Evolutionary conservation across 768 basidiomycete species (phyloP).

Genomic region (Tulasnella calospora): DNA sequence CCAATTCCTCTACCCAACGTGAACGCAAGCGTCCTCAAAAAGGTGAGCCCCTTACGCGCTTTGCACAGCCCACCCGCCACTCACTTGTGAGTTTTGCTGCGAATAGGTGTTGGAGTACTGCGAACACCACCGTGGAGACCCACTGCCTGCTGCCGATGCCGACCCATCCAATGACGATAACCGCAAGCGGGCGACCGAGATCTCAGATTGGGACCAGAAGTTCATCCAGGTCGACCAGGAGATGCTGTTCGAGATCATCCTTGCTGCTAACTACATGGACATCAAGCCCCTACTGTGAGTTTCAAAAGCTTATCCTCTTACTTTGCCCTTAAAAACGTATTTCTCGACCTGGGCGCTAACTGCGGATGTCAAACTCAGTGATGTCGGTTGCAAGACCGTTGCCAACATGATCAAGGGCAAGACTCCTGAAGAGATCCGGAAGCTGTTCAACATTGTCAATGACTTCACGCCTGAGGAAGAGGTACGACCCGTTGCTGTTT

Average conservation of each 20-base stretch:
- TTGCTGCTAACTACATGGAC: constrained; percentile 99
- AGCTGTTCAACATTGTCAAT: constrained; percentile 95
- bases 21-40: constrained; percentile 85
- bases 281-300: constrained; percentile 96
- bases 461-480: constrained; percentile 99
- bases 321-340: not conserved
- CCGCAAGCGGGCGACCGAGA: constrained; percentile 96
- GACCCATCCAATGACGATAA: constrained; percentile 86
- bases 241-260: constrained; percentile 99
- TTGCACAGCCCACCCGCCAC: not conserved
- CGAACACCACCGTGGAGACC: constrained; percentile 96
- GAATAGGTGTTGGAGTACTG: constrained; percentile 93
- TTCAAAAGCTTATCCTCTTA: too few relatives aligned
- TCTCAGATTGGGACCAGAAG: constrained; percentile 98
- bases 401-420: constrained; percentile 99
- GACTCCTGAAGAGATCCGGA: constrained; percentile 98
- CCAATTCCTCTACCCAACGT: constrained; percentile 90
- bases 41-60: constrained; percentile 47
- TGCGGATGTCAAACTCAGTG: constrained; percentile 45
- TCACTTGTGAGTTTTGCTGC: not conserved
- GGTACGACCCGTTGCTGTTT: constrained; percentile 44
- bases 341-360: not conserved
- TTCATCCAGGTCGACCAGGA: constrained; percentile 99
- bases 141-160: constrained; percentile 79
- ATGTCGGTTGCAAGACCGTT: constrained; percentile 97